phyloP scores from a whole-genome alignment of 2,329 filamentous ascomycete species.

The Sporothrix schenckii region DNA sequence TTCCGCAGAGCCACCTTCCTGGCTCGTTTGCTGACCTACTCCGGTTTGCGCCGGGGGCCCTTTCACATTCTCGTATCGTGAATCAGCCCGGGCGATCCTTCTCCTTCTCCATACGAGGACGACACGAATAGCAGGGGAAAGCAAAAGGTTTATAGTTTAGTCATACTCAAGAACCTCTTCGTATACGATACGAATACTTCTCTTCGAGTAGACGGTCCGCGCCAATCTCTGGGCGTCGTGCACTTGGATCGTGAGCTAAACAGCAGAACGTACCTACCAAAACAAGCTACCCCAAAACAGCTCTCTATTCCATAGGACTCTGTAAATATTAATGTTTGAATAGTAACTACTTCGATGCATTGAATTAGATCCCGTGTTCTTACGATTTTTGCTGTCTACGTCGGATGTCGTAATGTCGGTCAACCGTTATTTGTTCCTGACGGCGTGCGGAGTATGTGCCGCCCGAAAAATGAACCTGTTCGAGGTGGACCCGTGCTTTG shows the following conservation, averaged over 20 bases:
- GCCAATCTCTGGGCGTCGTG: not conserved
- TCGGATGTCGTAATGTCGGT: not conserved
- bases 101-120: not conserved
- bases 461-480: not conserved
- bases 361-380: too few species aligned
- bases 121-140: not conserved
- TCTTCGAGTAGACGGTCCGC: not conserved
- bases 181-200: not conserved
- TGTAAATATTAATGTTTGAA: too few species aligned
- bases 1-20: not conserved
- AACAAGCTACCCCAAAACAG: too few species aligned
- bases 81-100: not conserved
- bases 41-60: not conserved
- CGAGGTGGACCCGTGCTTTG: not conserved
- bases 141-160: conserved; percentile 19
- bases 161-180: conserved; percentile 3
- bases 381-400: not conserved
- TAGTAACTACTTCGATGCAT: too few species aligned
- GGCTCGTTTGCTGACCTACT: not conserved
- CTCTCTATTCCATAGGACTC: too few species aligned
- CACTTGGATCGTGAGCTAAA: too few species aligned
- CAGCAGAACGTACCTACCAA: too few species aligned
- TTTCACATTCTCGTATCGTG: not conserved
- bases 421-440: not conserved
- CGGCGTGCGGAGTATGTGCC: conserved; percentile 12